Evolutionary conservation across 2,329 filamentous ascomycete genomes (phyloP), one percentile per base, ranked within the genome.

Genomic region (Fusarium sp.): DNA sequence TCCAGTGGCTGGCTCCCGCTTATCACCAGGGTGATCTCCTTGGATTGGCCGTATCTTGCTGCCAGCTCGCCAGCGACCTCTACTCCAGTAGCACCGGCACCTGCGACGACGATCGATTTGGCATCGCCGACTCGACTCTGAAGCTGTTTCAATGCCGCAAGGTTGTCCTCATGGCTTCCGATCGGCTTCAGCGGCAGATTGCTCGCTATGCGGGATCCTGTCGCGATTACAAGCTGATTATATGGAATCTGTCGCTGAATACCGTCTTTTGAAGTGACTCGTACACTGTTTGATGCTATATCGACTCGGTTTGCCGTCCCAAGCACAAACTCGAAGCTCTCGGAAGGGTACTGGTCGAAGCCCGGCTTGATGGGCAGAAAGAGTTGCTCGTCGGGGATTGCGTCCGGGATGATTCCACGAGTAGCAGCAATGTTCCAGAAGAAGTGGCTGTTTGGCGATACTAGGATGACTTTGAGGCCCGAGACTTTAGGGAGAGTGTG

Each of bases 361-460:
- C 81, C 83, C 1, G 80, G 74, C 44, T 78, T 76, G 57, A 89
- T 83, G 9, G 86, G 82, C 43, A 79, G 71, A 73, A 85, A 83
- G 52, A 87, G 80, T 61, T 84, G 76, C 7, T 85, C 80, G 63
- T 87, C 84, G 15, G 80, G 78, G 58, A 87, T 77, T 36, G 80
- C 76, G 30, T 82, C 83, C 1, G 86, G 86, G 23, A 88, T 80
- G 40, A 88, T 81, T 67, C 84, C 85, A 39, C 87, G 85, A n/a
- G 87, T 84, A 3, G 87, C 83, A 1, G 86, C 86, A 7, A 89
- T 66, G 71, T 88, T 88, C 86, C 86, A 88, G 78, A 82, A 88
- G 70, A 88, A 86, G 70, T 86, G 84, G 55, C 79, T 82, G 73
- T 84, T 88, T 78, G 87, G 78, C 37, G 85, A 85, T 13, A 88